Evolutionary conservation across 306 rosid species (phyloP).

Genomic region (Argentina anserina): DNA sequence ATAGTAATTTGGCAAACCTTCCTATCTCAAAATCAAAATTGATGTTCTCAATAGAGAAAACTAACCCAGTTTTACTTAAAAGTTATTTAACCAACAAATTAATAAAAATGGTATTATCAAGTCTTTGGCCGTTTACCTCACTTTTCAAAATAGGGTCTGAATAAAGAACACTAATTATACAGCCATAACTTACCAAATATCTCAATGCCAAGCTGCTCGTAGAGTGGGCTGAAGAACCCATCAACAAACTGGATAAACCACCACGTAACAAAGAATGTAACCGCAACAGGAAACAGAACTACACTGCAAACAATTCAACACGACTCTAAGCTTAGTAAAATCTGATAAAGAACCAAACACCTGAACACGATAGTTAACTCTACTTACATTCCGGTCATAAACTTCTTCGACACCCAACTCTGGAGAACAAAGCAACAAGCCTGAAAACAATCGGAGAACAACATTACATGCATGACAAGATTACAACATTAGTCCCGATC

Average conservation of each 20-base stretch:
- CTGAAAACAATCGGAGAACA: constrained; percentile 37
- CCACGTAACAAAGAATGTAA: constrained; percentile 85
- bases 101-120: too few relatives aligned
- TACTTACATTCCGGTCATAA: constrained; percentile 93
- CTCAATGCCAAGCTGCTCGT: constrained; percentile 74
- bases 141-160: not conserved
- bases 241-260: constrained; percentile 94
- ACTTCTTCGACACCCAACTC: constrained; percentile 93
- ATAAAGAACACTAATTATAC: not conserved
- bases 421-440: constrained; percentile 91
- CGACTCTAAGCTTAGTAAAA: constrained; percentile 16
- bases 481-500: not conserved
- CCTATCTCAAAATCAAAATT: not conserved
- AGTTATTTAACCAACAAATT: not conserved
- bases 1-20: not conserved
- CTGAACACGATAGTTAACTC: too few relatives aligned
- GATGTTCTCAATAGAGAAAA: not conserved
- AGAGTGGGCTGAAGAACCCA: constrained; percentile 88
- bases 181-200: constrained; percentile 64
- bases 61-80: not conserved
- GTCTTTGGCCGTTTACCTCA: not conserved
- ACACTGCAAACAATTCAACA: constrained; percentile 60
- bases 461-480: constrained; percentile 14
- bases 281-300: constrained; percentile 89
- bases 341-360: constrained; percentile 4